phyloP scores from a whole-genome alignment of 129 eudicot species.

The Pseudognaphalium luteoalbum region DNA sequence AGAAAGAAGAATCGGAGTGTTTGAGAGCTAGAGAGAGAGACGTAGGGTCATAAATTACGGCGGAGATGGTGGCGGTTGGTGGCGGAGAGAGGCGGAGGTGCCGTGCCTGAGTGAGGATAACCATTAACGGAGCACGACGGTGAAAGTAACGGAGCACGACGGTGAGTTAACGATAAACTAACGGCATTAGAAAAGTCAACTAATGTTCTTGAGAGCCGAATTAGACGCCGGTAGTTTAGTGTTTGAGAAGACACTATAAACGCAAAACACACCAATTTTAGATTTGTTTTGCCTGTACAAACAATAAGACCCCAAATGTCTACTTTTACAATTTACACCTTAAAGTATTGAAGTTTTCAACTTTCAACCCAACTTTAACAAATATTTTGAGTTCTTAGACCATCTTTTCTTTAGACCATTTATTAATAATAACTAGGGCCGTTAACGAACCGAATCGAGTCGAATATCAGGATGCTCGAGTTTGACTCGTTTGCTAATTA shows the following conservation, averaged over 20 bases:
- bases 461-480: too few relatives aligned
- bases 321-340: constrained; percentile 1
- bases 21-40: constrained; percentile 64
- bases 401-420: too few relatives aligned
- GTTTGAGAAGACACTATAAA: background rate
- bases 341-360: background rate
- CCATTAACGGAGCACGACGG: constrained; percentile 35
- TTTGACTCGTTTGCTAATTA: too few relatives aligned
- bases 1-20: constrained; percentile 72
- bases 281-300: too few relatives aligned
- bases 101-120: constrained; percentile 46
- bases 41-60: constrained; percentile 54
- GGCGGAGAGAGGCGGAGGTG: constrained; percentile 55
- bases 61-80: constrained; percentile 37
- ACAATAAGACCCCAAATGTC: background rate
- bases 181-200: constrained; percentile 41
- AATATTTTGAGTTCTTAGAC: background rate
- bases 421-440: too few relatives aligned
- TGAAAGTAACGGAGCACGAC: background rate
- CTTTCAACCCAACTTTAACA: background rate
- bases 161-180: constrained; percentile 20
- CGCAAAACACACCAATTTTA: background rate
- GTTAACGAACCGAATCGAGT: too few relatives aligned
- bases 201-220: constrained; percentile 32
- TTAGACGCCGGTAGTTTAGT: constrained; percentile 29